These are phyloP conservation scores for Hymenoscyphus occultus DNA, from an alignment of 2,329 filamentous ascomycete species.

Conservation along the genomic window DNA sequence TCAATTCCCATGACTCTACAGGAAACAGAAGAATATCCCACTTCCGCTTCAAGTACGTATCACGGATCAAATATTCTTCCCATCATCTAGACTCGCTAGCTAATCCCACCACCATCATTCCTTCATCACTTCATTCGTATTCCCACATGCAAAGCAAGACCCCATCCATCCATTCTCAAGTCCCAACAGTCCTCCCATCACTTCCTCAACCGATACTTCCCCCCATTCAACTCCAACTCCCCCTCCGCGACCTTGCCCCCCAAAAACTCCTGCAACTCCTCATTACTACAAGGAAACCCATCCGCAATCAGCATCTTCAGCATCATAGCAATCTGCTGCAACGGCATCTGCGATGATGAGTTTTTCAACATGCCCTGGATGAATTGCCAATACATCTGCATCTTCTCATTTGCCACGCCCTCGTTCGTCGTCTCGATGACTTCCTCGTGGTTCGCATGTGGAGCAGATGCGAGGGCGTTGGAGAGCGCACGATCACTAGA, in stretches of 20 bases:
- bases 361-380: slow-evolving; percentile 95
- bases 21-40: no score
- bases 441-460: slow-evolving; percentile 20
- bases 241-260: slow-evolving; percentile 71
- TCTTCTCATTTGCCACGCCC: slow-evolving; percentile 63
- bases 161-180: not conserved
- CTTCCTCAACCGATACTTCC: slow-evolving; percentile 68
- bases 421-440: slow-evolving; percentile 40
- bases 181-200: slow-evolving; percentile 29
- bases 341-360: slow-evolving; percentile 73
- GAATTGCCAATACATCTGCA: slow-evolving; percentile 81
- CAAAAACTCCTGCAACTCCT: slow-evolving; percentile 81
- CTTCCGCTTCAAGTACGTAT: no score
- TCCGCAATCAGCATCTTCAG: slow-evolving; percentile 86
- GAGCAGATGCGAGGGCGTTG: slow-evolving; percentile 29
- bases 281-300: slow-evolving; percentile 84
- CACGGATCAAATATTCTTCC: no score
- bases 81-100: no score
- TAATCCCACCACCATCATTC: no score
- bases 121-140: no score
- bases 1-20: no score
- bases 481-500: slow-evolving; percentile 38
- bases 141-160: not conserved
- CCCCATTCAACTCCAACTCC: slow-evolving; percentile 65
- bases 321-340: slow-evolving; percentile 86